These are phyloP conservation scores for Alternaria triticimaculans DNA, from an alignment of 2,329 filamentous ascomycete species.

Conservation along the genomic window DNA sequence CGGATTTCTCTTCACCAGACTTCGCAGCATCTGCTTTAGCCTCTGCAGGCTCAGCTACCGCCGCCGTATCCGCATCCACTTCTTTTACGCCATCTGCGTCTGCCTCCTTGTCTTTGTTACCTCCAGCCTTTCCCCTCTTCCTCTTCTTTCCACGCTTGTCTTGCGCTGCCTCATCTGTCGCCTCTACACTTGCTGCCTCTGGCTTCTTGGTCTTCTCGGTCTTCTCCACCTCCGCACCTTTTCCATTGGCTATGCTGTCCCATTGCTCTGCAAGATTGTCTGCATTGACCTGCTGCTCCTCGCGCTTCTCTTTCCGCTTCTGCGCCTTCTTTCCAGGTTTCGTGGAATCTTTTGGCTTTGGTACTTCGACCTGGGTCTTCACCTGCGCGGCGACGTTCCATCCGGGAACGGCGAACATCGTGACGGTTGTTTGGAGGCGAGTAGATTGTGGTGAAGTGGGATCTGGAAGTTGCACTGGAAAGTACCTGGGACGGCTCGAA, in stretches of 20 bases:
- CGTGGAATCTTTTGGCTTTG: conserved; percentile 42
- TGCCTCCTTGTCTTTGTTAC: conserved; percentile 32
- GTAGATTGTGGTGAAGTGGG: not conserved
- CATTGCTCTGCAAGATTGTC: conserved; percentile 58
- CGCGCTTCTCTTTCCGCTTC: conserved; percentile 56
- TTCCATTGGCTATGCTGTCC: conserved; percentile 55
- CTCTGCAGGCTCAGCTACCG: conserved; percentile 35
- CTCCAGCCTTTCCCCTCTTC: conserved; percentile 36
- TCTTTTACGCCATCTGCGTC: conserved; percentile 26
- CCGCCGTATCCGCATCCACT: conserved; percentile 25
- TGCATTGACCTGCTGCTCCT: conserved; percentile 83
- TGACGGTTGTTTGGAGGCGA: not conserved
- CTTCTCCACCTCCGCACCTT: conserved; percentile 48
- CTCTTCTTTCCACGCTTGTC: conserved; percentile 47
- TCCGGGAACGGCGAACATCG: conserved; percentile 91
- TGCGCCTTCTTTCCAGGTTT: conserved; percentile 63
- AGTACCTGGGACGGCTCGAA: conserved; percentile 10
- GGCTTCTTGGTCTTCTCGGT: conserved; percentile 51
- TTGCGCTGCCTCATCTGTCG: conserved; percentile 34
- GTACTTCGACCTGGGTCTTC: conserved; percentile 68
- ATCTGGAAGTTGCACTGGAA: not conserved
- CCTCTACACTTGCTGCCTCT: conserved; percentile 66
- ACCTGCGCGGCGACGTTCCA: conserved; percentile 84
- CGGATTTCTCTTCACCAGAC: conserved; percentile 14
- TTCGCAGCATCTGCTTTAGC: conserved; percentile 7